Evolutionary conservation across 495 filamentous ascomycete genomes (phyloP), one percentile per base, ranked within the genome.

Genomic region (Friedmanniomyces simplex): DNA sequence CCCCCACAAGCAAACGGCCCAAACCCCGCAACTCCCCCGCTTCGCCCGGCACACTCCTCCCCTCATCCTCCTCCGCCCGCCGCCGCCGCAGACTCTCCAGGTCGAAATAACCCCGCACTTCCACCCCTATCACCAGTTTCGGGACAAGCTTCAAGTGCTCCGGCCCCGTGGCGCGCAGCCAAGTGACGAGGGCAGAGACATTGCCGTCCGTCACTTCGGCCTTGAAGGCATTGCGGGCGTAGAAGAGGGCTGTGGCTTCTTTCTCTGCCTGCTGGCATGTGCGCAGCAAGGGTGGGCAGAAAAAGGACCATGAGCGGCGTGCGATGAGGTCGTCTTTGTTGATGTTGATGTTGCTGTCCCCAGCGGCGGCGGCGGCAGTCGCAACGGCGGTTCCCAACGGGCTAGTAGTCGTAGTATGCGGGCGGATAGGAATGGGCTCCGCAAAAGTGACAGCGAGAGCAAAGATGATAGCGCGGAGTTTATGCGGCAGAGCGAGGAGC

Each of bases 241-340:
- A 53, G 50, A 59, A 59, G 3, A 47, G 8, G 2, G 56, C 50
- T 24, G 56, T 37, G n/a, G 56, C 56, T 32, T 59, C 56, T 7
- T 53, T 25, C 25, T 32, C n/a, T 1, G 37, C 25, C 37, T 24
- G 1, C 3, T 24, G 37, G 37, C 48, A 52, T 3, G 30, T 48
- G 16, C 50, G 20, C 21, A 59, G 37, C 28, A 59, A 18, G 2
- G 56, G 37, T 11, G 56, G 56, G 16, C 4, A n/a, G 50, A 59
- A 52, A 37, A 59, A 52, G 56, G 18, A 42, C 48, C 56, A 52
- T 16, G 3, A 12, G 14, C 50, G 30, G 18, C 34, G 13, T n/a
- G 41, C 37, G 16, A 43, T 43, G 37, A 21, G 10, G 10, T 24
- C 42, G 20, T 28, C 28, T 20, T 36, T 39, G 34, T 21, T 26